Evolutionary conservation across 345 rosid species (phyloP).

Genomic region (Arabis hirsuta): DNA sequence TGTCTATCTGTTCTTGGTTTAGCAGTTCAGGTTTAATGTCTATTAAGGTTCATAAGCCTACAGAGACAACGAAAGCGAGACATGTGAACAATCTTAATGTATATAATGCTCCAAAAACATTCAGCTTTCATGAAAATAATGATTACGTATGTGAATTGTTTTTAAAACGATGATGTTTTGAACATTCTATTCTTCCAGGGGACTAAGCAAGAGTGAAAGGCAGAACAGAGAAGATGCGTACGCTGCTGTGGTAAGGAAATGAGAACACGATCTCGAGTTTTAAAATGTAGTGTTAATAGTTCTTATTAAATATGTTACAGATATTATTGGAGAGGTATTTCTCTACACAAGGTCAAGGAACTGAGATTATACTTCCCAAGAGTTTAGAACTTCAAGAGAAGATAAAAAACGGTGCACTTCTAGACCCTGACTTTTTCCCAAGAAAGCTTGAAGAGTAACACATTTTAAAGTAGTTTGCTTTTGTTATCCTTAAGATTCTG

Average conservation of each 20-base stretch:
- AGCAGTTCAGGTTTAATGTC: conserved; percentile 16
- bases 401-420: conserved; percentile 56
- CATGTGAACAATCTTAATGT: not conserved
- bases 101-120: not conserved
- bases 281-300: not conserved
- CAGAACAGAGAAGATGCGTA: conserved; percentile 69
- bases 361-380: conserved; percentile 81
- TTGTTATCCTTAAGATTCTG: not conserved
- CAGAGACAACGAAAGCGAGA: not conserved
- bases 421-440: conserved; percentile 59
- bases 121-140: conserved; percentile 3
- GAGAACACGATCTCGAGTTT: conserved; percentile 1
- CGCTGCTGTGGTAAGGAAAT: conserved; percentile 72
- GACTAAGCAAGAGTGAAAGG: conserved; percentile 60
- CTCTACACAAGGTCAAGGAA: conserved; percentile 56
- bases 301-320: too few species aligned
- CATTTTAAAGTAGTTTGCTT: conserved; percentile 23
- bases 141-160: not conserved
- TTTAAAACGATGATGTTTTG: conserved; percentile 14
- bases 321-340: conserved; percentile 87
- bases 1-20: conserved; percentile 17
- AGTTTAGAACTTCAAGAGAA: conserved; percentile 70
- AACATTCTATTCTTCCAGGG: conserved; percentile 57
- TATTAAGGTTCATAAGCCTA: too few species aligned
- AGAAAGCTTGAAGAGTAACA: conserved; percentile 42